phyloP scores from a whole-genome alignment of 306 rosid species.

The Malus sylvestris region DNA sequence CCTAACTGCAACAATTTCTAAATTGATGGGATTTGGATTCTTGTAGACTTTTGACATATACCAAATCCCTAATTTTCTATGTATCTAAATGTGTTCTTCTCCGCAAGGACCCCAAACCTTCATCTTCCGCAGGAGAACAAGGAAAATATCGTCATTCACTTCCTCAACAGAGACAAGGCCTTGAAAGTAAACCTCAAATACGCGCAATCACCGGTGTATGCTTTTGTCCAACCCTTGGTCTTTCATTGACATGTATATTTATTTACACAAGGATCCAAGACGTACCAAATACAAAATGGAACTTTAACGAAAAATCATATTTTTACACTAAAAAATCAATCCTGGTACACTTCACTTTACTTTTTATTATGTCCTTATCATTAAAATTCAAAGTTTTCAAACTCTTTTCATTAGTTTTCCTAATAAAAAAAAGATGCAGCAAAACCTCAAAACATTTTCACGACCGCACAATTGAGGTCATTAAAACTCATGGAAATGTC shows the following conservation, averaged over 20 bases:
- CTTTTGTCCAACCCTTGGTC: not conserved
- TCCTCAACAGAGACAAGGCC: not conserved
- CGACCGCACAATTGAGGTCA: not conserved
- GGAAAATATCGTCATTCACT: not conserved
- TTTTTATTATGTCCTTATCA: no score
- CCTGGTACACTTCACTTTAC: no score
- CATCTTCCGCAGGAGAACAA: not conserved
- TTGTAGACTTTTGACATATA: not conserved
- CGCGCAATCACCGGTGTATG: not conserved
- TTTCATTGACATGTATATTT: not conserved
- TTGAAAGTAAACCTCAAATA: not conserved
- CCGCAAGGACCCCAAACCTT: not conserved
- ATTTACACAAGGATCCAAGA: not conserved
- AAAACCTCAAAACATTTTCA: not conserved
- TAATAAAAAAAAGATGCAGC: not conserved
- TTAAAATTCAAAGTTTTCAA: no score
- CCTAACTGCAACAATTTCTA: not conserved
- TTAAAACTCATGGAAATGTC: slow-evolving; percentile 33
- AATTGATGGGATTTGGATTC: not conserved
- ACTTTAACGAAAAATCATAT: no score
- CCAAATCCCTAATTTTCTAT: not conserved
- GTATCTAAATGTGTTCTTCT: not conserved
- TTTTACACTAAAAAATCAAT: no score
- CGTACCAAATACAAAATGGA: not conserved
- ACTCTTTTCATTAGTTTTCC: no score